Percentiles rank a stretch among this genome's conserved stretches.
Evolutionary conservation across 805 yeast genomes (phyloP).

Genomic region (Tetrapisispora iriomotensis): DNA sequence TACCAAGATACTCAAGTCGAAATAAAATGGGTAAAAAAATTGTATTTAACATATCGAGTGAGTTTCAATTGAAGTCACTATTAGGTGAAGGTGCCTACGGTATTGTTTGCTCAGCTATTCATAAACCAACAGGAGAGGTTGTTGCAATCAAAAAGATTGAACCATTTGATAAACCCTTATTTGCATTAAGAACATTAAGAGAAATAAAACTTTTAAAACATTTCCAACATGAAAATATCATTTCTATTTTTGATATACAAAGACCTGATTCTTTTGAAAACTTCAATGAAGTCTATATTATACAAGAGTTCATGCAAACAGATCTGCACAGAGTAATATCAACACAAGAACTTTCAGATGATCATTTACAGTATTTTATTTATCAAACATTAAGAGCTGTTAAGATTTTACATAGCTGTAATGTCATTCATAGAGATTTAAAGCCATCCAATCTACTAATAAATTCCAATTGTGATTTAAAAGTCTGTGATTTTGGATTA

Average conservation of each 20-base stretch:
- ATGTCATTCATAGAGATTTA: slow-evolving; percentile 85
- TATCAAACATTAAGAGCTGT: slow-evolving; percentile 87
- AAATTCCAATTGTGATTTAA: slow-evolving; percentile 88
- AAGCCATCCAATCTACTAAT: slow-evolving; percentile 82
- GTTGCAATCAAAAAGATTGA: slow-evolving; percentile 93
- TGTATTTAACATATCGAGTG: slow-evolving; percentile 75
- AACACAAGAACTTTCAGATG: slow-evolving; percentile 77
- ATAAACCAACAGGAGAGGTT: slow-evolving; percentile 71
- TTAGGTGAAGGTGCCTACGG: slow-evolving; percentile 98
- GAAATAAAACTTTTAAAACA: slow-evolving; percentile 83
- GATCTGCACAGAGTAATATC: slow-evolving; percentile 74
- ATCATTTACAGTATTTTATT: slow-evolving; percentile 86
- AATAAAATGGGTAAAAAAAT: slow-evolving; percentile 36
- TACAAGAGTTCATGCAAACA: slow-evolving; percentile 83
- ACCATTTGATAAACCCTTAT: slow-evolving; percentile 83
- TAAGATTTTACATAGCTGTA: slow-evolving; percentile 87
- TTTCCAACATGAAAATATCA: slow-evolving; percentile 89
- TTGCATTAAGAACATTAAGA: slow-evolving; percentile 79
- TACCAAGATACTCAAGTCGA: too few species aligned
- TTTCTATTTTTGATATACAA: slow-evolving; percentile 81
- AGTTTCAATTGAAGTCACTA: slow-evolving; percentile 73
- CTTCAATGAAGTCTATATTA: slow-evolving; percentile 80
- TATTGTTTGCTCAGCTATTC: slow-evolving; percentile 81
- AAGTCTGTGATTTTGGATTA: slow-evolving; percentile 89
- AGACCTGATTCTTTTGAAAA: slow-evolving; percentile 65